Evolutionary conservation across 441 rosid genomes (phyloP).

Genomic region (Flueggea neowawraea): DNA sequence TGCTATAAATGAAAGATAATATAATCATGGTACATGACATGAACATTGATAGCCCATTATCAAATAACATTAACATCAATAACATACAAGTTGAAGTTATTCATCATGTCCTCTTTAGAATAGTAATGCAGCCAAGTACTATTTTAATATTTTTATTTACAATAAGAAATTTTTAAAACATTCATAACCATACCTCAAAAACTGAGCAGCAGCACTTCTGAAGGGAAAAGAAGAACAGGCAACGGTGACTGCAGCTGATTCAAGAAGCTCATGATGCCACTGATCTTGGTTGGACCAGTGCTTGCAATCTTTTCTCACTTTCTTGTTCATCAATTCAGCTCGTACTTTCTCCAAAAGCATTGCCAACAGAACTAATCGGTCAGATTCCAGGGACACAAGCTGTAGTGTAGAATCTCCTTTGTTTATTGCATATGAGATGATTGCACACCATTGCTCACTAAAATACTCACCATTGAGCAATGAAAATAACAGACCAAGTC

Average conservation of each 20-base stretch:
- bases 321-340: conserved; percentile 44
- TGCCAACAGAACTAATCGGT: conserved; percentile 40
- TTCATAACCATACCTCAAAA: conserved; percentile 64
- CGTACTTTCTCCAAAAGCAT: conserved; percentile 75
- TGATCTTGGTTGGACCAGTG: conserved; percentile 45
- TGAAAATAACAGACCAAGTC: conserved; percentile 76
- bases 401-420: conserved; percentile 29
- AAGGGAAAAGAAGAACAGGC: conserved; percentile 41
- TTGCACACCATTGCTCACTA: conserved; percentile 70
- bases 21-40: no score
- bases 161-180: not conserved
- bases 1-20: no score
- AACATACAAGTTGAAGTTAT: no score
- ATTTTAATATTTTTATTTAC: no score
- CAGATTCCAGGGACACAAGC: conserved; percentile 28
- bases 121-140: no score
- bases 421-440: conserved; percentile 53
- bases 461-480: conserved; percentile 80
- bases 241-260: conserved; percentile 63
- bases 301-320: conserved; percentile 29
- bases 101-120: no score
- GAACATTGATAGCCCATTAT: no score
- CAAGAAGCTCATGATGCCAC: conserved; percentile 87
- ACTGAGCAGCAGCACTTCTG: conserved; percentile 44
- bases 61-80: no score